Percentiles rank a stretch among this genome's conserved stretches.
These are phyloP conservation scores for Penicillium griseofulvum DNA, from an alignment of 2,329 filamentous ascomycete species.

Conservation along the genomic window DNA sequence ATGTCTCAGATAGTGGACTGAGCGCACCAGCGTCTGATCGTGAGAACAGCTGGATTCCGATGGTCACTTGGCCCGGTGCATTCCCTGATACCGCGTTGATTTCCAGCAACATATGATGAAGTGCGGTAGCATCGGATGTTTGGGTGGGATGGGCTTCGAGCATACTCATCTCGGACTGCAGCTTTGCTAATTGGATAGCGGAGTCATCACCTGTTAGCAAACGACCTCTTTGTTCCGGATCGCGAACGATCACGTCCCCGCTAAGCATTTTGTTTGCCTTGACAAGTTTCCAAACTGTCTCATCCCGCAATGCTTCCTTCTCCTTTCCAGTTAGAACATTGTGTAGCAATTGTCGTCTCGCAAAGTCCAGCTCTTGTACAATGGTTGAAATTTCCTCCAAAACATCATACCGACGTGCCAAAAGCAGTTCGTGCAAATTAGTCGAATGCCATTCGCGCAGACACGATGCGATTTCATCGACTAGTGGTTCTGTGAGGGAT, in stretches of 20 bases:
- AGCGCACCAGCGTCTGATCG: constrained; percentile 64
- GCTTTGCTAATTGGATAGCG: constrained; percentile 80
- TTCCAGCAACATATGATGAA: constrained; percentile 80
- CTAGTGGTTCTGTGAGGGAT: constrained; percentile 81
- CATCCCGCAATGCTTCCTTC: constrained; percentile 74
- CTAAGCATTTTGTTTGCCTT: constrained; percentile 90
- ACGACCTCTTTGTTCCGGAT: constrained; percentile 76
- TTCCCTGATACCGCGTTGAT: constrained; percentile 78
- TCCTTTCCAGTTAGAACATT: constrained; percentile 88
- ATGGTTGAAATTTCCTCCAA: constrained; percentile 79
- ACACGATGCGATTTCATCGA: constrained; percentile 97
- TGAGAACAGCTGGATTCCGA: constrained; percentile 75
- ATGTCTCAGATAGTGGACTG: constrained; percentile 75
- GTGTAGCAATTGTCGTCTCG: constrained; percentile 85
- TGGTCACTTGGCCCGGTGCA: constrained; percentile 69
- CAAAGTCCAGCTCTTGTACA: constrained; percentile 77
- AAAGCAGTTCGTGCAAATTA: constrained; percentile 85
- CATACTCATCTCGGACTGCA: constrained; percentile 95
- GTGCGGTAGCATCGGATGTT: constrained; percentile 64
- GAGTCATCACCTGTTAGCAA: constrained; percentile 91
- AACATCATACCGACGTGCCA: constrained; percentile 75
- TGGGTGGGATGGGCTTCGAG: constrained; percentile 75
- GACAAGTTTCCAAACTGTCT: constrained; percentile 93
- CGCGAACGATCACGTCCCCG: constrained; percentile 91
- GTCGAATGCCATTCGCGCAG: constrained; percentile 98